Evolutionary conservation across 2,329 filamentous ascomycete genomes (phyloP), one percentile per base, ranked within the genome.

Genomic region (Paecilomyces variotii): DNA sequence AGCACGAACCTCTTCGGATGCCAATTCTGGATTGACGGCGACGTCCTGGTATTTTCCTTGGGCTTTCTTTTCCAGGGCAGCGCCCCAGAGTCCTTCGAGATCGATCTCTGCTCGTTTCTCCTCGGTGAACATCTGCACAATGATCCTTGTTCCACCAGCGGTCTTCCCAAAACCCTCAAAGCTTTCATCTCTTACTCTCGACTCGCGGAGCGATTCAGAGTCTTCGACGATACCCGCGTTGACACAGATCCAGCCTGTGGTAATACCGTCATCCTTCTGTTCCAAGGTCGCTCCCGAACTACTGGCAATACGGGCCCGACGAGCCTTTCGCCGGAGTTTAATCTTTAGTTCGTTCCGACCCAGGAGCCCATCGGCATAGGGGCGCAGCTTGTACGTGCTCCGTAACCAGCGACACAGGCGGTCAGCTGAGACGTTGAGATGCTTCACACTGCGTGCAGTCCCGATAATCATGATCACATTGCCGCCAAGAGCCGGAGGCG

Each of bases 221-320:
- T 83, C 82, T 51, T 87, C 84, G 0, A 91, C 81, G 14, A 83
- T 84, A 3, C 90, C 90, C 9, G 94, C 83, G 70, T 96, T 95
- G 61, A 97, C 89, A 74, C 94, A 99, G 24, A 99, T 88, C 94
- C 94, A 99, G 9, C 91, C 92, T 0, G 93, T 97, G 11, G 88
- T 87, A 56, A 96, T 89, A 2, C 92, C 93, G 68, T 97, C 90
- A 65, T 96, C 92, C 10, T 84, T 84, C 4, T 84, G 79, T 45
- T 76, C 72, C 6, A 74, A 64, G 53, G 78, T 76, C 53, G 83
- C 80, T n/a, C 86, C 85, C 0, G 85, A 84, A 60, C 84, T 88
- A 12, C 89, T 91, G 64, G 96, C 78, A 61, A 97, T 79, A 72
- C 90, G 91, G 32, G 91, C 89, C 65, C 88, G 87, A 71, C 90